Evolutionary conservation across 2,329 filamentous ascomycete genomes (phyloP).

Genomic region (Podosphaera leucotricha): DNA sequence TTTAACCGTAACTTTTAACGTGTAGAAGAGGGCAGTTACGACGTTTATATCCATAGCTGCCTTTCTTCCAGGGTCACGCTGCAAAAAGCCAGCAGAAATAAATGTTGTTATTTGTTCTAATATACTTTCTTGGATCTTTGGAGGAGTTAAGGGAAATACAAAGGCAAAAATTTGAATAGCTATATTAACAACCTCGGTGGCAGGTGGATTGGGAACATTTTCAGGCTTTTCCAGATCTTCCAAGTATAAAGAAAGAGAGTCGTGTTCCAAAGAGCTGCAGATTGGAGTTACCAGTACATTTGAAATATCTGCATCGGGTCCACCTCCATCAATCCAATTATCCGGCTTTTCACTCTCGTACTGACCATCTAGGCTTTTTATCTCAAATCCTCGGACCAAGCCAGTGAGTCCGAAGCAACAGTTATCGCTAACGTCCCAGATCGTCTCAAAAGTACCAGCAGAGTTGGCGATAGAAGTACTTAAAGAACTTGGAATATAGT

Average conservation of each 20-base stretch:
- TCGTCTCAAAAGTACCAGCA: constrained; percentile 69
- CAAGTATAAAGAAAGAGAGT: constrained; percentile 61
- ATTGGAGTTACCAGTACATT: constrained; percentile 42
- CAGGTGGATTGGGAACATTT: constrained; percentile 48
- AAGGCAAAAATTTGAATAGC: constrained; percentile 86
- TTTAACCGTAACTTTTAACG: constrained; percentile 62
- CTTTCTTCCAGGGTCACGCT: constrained; percentile 69
- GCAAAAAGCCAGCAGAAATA: constrained; percentile 53
- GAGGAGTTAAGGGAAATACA: constrained; percentile 65
- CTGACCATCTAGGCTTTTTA: constrained; percentile 46
- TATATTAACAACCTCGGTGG: constrained; percentile 83
- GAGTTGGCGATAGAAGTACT: constrained; percentile 82
- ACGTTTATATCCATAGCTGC: constrained; percentile 83
- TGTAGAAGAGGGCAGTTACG: constrained; percentile 54
- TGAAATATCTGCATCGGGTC: constrained; percentile 42
- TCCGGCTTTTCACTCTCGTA: constrained; percentile 28
- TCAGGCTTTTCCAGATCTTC: constrained; percentile 20
- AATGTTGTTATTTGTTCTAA: constrained; percentile 84
- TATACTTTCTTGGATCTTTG: constrained; percentile 88
- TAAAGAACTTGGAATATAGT: constrained; percentile 61
- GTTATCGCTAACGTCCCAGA: constrained; percentile 92
- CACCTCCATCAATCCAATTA: constrained; percentile 28
- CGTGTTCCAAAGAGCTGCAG: constrained; percentile 68
- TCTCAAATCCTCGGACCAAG: constrained; percentile 52
- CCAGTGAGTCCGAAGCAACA: constrained; percentile 85